Conservation (phyloP, 345 rosid species). For the Dimocarpus longan region DNA sequence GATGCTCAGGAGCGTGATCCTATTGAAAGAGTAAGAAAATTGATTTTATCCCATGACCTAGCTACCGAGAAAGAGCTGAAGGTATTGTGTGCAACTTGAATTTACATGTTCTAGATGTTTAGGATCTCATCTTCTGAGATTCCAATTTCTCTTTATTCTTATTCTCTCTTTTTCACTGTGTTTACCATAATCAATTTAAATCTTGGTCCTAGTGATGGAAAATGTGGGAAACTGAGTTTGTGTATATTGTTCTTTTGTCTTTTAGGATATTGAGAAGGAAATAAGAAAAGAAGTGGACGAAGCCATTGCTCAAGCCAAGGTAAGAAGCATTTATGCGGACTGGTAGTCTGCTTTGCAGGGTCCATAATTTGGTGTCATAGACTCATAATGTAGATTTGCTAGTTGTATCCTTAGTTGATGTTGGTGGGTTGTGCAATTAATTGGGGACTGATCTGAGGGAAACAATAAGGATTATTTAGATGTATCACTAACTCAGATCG, state of each 20-base stretch:
- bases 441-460: not conserved
- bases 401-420: not conserved
- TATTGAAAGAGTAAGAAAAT: constrained; percentile 81
- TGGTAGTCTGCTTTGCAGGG: not conserved
- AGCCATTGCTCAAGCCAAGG: constrained; percentile 98
- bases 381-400: not conserved
- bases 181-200: not conserved
- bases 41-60: constrained; percentile 72
- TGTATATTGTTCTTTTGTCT: not conserved
- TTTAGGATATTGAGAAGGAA: constrained; percentile 93
- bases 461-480: not conserved
- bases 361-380: not conserved
- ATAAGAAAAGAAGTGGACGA: constrained; percentile 86
- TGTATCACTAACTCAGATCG: not conserved
- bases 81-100: constrained; percentile 41
- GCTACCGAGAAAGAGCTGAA: constrained; percentile 96
- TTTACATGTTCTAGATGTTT: not conserved
- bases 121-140: not conserved
- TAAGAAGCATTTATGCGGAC: constrained; percentile 24
- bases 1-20: constrained; percentile 89
- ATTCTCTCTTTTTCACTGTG: not conserved
- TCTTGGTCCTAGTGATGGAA: not conserved
- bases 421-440: not conserved
- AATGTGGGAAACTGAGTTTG: not conserved
- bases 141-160: not conserved